Percentiles rank a stretch among this genome's conserved stretches.
Conservation (phyloP, 805 yeast species). For the Yarrowia yakushimensis region DNA sequence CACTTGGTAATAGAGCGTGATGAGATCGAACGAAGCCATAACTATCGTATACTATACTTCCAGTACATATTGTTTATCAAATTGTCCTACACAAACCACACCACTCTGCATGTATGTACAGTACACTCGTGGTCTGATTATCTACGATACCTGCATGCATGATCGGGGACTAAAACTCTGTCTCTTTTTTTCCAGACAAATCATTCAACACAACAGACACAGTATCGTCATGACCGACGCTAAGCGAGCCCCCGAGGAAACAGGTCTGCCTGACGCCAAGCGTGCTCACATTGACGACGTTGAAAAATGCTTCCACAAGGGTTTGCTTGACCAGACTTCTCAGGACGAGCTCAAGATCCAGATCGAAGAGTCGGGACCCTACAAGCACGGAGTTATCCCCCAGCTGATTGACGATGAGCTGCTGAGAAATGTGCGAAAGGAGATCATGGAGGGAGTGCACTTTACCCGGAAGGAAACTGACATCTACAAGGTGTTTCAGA, state of each 20-base stretch:
- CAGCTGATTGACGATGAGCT: conserved; percentile 72
- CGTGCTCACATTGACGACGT: conserved; percentile 16
- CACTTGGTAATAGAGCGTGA: no score
- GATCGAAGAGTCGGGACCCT: conserved; percentile 68
- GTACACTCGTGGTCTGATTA: conserved; percentile 12
- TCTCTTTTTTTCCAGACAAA: not conserved
- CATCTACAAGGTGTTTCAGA: conserved; percentile 81
- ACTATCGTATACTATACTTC: no score
- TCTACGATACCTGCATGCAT: conserved; percentile 18
- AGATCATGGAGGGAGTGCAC: conserved; percentile 75
- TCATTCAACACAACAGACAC: not conserved
- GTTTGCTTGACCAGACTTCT: not conserved
- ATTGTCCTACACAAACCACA: not conserved
- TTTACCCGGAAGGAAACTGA: conserved; percentile 97
- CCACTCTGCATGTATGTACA: not conserved
- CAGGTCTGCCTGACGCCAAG: conserved; percentile 5
- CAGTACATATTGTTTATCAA: no score
- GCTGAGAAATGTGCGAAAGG: conserved; percentile 74
- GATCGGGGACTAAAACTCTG: not conserved
- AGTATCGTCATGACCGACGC: conserved; percentile 4
- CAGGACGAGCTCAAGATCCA: conserved; percentile 18
- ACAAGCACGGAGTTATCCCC: conserved; percentile 81
- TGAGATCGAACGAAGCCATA: no score
- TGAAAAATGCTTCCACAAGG: conserved; percentile 17
- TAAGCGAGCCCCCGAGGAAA: conserved; percentile 3